Percentiles rank a stretch among this genome's conserved stretches.
Evolutionary conservation across 495 filamentous ascomycete genomes (phyloP).

Genomic region (Penicillium angulare): DNA sequence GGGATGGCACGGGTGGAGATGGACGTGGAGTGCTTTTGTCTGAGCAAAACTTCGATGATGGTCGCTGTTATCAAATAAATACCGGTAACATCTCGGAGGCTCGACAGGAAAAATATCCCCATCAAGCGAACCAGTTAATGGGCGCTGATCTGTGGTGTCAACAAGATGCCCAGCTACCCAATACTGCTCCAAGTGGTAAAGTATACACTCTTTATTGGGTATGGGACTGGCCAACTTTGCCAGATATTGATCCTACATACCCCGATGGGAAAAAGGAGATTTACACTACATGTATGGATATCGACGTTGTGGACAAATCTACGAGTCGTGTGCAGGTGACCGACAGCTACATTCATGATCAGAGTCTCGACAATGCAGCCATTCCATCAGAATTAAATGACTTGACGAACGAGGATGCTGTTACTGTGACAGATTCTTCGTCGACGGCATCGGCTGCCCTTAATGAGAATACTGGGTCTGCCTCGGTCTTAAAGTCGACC

Average conservation of each 20-base stretch:
- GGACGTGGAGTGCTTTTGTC: slow-evolving; percentile 69
- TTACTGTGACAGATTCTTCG: neutral
- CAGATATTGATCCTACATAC: slow-evolving; percentile 40
- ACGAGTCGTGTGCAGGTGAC: slow-evolving; percentile 7
- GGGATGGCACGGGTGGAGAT: slow-evolving; percentile 74
- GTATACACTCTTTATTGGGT: slow-evolving; percentile 83
- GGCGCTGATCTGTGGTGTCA: slow-evolving; percentile 70
- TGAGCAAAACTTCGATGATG: slow-evolving; percentile 76
- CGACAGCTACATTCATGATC: slow-evolving; percentile 24
- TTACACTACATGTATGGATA: slow-evolving; percentile 82
- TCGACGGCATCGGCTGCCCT: neutral
- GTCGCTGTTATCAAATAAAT: slow-evolving; percentile 75
- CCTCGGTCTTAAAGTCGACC: neutral
- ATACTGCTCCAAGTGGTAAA: slow-evolving; percentile 49
- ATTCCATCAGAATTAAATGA: slow-evolving; percentile 37
- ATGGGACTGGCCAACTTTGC: slow-evolving; percentile 78
- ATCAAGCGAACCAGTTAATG: slow-evolving; percentile 40
- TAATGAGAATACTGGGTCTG: slow-evolving; percentile 5
- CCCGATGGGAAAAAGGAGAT: slow-evolving; percentile 61
- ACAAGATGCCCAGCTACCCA: slow-evolving; percentile 68
- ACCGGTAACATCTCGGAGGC: slow-evolving; percentile 45
- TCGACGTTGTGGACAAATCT: slow-evolving; percentile 52
- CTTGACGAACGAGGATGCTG: slow-evolving; percentile 9
- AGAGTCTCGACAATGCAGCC: slow-evolving; percentile 38
- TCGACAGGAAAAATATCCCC: slow-evolving; percentile 53